Percentiles rank a stretch among this genome's conserved stretches.
phyloP scores from a whole-genome alignment of 2,329 filamentous ascomycete species.

The Talaromyces albobiverticillius region DNA sequence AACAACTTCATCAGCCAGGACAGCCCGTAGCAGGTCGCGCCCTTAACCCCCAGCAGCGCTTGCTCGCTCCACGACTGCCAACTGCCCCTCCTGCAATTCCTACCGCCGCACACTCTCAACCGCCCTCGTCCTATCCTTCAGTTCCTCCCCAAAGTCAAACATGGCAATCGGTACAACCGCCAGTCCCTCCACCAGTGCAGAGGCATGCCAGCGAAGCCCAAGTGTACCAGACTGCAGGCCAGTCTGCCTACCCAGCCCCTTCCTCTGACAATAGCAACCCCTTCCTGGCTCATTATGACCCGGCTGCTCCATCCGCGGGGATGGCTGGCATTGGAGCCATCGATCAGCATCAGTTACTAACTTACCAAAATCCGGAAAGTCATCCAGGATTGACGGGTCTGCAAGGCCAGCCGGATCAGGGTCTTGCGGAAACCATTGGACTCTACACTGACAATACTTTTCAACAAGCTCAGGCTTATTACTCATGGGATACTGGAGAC shows the following conservation, averaged over 20 bases:
- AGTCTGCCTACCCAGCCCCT: background rate
- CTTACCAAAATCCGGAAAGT: background rate
- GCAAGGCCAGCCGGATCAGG: background rate
- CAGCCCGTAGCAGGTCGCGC: constrained; percentile 25
- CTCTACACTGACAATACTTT: constrained; percentile 10
- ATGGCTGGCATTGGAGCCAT: background rate
- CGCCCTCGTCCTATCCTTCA: background rate
- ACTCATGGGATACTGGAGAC: constrained; percentile 12
- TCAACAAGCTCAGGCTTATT: constrained; percentile 8
- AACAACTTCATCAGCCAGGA: constrained; percentile 18
- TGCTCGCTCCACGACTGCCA: constrained; percentile 32
- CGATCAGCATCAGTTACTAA: background rate
- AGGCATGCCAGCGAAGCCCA: background rate
- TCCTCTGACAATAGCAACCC: background rate
- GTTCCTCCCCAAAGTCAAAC: background rate
- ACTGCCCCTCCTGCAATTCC: constrained; percentile 13
- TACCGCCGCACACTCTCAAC: background rate
- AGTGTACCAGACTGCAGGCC: constrained; percentile 12
- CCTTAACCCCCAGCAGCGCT: constrained; percentile 30
- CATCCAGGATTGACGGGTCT: background rate
- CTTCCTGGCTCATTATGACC: background rate
- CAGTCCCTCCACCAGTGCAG: background rate
- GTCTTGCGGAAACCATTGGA: background rate
- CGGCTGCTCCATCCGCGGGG: background rate
- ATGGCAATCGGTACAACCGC: background rate